A percentile compares a stretch with the other conserved stretches of the same genome.
Conservation (phyloP, 768 basidiomycete species). For the Termitomyces sp. region DNA sequence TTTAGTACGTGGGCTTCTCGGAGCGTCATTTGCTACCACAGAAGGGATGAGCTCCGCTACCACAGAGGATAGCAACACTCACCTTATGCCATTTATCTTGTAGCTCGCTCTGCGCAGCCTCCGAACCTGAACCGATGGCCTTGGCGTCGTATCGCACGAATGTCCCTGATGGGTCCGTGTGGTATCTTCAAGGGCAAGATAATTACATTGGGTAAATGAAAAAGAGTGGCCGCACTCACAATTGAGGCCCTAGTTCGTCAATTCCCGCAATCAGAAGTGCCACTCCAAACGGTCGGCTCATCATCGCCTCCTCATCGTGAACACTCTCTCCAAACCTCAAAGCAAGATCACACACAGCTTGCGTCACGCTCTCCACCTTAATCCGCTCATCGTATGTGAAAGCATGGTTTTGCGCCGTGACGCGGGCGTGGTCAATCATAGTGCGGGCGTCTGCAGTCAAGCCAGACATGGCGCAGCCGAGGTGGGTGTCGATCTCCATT, state of each 20-base stretch:
- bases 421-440: slow-evolving; percentile 99
- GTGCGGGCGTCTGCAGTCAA: slow-evolving; percentile 97
- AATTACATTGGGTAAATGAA: not conserved
- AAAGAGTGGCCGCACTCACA: slow-evolving; percentile 52
- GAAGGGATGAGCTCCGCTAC: not conserved
- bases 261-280: slow-evolving; percentile 96
- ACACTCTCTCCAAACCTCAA: slow-evolving; percentile 98
- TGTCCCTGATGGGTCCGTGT: slow-evolving; percentile 98
- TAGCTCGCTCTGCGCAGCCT: slow-evolving; percentile 94
- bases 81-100: slow-evolving; percentile 98
- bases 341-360: slow-evolving; percentile 97
- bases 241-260: slow-evolving; percentile 92
- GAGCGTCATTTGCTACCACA: slow-evolving; percentile 83
- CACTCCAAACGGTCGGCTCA: slow-evolving; percentile 99
- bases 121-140: slow-evolving; percentile 97
- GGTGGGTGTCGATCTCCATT: slow-evolving; percentile 97
- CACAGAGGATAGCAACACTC: not conserved
- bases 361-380: slow-evolving; percentile 96
- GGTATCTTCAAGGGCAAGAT: slow-evolving; percentile 59
- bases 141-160: slow-evolving; percentile 97
- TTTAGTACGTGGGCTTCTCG: slow-evolving; percentile 85
- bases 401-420: slow-evolving; percentile 91
- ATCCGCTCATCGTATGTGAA: slow-evolving; percentile 98
- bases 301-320: slow-evolving; percentile 98
- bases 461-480: slow-evolving; percentile 97